phyloP scores from a whole-genome alignment of 2,329 filamentous ascomycete genomes.

The Fusarium veterinarium region DNA sequence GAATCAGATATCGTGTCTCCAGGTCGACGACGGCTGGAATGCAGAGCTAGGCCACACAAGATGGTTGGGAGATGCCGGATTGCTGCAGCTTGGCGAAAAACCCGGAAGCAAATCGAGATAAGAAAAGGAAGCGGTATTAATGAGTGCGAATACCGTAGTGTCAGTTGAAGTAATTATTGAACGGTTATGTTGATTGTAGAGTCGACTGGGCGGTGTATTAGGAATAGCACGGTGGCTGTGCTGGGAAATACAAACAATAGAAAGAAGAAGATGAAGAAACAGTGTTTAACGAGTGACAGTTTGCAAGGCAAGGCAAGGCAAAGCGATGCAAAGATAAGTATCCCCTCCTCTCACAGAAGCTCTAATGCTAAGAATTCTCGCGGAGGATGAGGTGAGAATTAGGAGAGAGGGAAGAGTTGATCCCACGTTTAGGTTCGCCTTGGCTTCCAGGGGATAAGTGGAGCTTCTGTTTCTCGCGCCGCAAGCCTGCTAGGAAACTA shows the following conservation, averaged over 20 bases:
- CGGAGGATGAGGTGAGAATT: slow-evolving; percentile 41
- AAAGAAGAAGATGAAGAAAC: slow-evolving; percentile 15
- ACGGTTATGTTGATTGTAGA: slow-evolving; percentile 23
- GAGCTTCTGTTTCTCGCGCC: slow-evolving; percentile 11
- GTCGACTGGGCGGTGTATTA: slow-evolving; percentile 37
- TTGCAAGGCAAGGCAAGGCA: slow-evolving; percentile 13
- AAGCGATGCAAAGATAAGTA: slow-evolving; percentile 38
- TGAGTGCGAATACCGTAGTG: slow-evolving; percentile 36
- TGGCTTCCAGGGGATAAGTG: slow-evolving; percentile 33
- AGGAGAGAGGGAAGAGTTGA: slow-evolving; percentile 34
- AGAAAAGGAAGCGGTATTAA: slow-evolving; percentile 34
- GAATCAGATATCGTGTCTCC: slow-evolving; percentile 32
- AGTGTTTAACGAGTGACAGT: slow-evolving; percentile 40
- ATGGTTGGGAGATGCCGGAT: slow-evolving; percentile 17
- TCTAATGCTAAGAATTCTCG: slow-evolving; percentile 39
- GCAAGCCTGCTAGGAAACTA: slow-evolving; percentile 5
- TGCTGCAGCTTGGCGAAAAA: slow-evolving; percentile 11
- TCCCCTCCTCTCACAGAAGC: slow-evolving; percentile 37
- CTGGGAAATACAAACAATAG: slow-evolving; percentile 30
- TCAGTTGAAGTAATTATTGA: slow-evolving; percentile 26
- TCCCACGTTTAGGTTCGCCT: slow-evolving; percentile 3
- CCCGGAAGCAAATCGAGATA: slow-evolving; percentile 17
- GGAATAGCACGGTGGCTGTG: slow-evolving; percentile 15
- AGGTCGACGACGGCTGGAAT: slow-evolving; percentile 42
- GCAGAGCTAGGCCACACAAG: slow-evolving; percentile 25